Base-by-base conservation (phyloP, 2,329 filamentous ascomycete species). In the Ceratocystis diversiconidia region DNA sequence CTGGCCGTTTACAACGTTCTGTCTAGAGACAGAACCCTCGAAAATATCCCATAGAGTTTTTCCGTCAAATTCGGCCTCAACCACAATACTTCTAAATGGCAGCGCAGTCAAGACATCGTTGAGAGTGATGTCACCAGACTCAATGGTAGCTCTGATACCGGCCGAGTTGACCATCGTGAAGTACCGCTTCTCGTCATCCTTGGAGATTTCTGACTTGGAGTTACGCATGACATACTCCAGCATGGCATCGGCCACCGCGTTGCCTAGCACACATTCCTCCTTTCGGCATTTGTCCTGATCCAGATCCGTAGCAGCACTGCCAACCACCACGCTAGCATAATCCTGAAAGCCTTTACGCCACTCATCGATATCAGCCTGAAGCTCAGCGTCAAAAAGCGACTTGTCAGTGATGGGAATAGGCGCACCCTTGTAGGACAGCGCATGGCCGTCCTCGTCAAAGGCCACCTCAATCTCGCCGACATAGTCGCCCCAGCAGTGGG, bases 401-500 rank as follows among this genome's bases (percentile, higher is more conserved):
- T 77, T 74, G 73, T 87, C 86, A 73, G 80, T 83, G 64, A 87
- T 74, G 70, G 85, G 84, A 69, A 87, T 82, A 0, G 85, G 85
- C 0, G 79, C 84, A 41, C 85, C 85, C 70, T 80, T 79, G 73
- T 87, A 87, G 3, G 78, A 79, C 5, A 87, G 76, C 17, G 86
- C 80, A 72, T 80, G 83, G 72, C 85, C 85, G 1, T 81, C 74
- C 3, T 76, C 69, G 69, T 85, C 83, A 70, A 85, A 87, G 0
- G 82, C 83, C 6, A 87, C 79, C 68, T 86, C 84, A 69, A 87
- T 87, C 72, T 85, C 85, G 66, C 85, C 85, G 1, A 87, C 73
- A 65, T 87, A 87, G 74, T 87, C 83, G 63, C 85, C 85, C 85
- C 85, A 87, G 68, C 84, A 80, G 71, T 84, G 87, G 1, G 84